Conservation (phyloP, 441 rosid genomes). For the Aleurites moluccanus region DNA sequence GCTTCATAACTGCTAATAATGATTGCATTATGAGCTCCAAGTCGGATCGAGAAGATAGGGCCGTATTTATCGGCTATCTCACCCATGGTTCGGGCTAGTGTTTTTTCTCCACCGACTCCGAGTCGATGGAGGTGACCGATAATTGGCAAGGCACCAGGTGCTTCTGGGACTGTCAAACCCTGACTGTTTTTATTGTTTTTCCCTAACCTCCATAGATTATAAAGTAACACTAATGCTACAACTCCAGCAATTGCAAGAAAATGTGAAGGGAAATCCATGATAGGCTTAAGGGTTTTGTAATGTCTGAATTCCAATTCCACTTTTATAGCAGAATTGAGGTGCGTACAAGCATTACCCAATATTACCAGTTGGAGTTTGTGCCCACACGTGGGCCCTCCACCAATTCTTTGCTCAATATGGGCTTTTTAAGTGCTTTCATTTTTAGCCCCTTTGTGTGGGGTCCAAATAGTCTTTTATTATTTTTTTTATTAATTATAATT, state of each 20-base stretch:
- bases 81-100: conserved; percentile 3
- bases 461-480: too few relatives aligned
- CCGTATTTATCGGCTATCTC: neutral
- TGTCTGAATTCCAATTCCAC: too few relatives aligned
- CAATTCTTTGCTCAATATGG: too few relatives aligned
- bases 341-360: too few relatives aligned
- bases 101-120: neutral
- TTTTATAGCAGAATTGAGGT: neutral
- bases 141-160: neutral
- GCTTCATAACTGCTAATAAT: neutral
- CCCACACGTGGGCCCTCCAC: too few relatives aligned
- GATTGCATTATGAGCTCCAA: neutral
- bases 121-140: conserved; percentile 9
- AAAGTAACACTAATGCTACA: neutral
- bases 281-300: neutral
- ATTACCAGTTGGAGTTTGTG: too few relatives aligned
- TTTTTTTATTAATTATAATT: too few relatives aligned
- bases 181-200: neutral
- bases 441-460: too few relatives aligned
- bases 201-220: neutral
- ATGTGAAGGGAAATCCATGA: neutral
- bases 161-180: neutral
- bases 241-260: neutral
- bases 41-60: neutral
- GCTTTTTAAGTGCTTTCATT: too few relatives aligned